phyloP scores from a whole-genome alignment of 2,329 filamentous ascomycete species.

The Coniella lustricola region DNA sequence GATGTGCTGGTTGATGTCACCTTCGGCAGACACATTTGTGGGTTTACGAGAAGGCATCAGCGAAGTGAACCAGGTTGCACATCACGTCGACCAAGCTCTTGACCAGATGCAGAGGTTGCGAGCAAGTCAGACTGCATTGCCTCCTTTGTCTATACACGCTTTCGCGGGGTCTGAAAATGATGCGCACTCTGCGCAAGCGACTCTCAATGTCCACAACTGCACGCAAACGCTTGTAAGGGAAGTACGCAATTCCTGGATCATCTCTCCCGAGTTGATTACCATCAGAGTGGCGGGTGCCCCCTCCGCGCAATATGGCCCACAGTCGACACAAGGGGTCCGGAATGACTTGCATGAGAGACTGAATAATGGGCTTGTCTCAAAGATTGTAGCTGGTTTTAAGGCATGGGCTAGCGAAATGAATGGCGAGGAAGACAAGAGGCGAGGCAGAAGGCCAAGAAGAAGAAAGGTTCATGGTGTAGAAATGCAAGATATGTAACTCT shows the following conservation, averaged over 20 bases:
- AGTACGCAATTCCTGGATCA: constrained; percentile 38
- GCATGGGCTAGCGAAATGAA: constrained; percentile 6
- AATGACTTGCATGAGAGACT: constrained; percentile 17
- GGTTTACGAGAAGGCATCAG: constrained; percentile 2
- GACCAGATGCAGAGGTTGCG: neutral
- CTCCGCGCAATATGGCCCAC: constrained; percentile 24
- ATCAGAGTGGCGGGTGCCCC: constrained; percentile 32
- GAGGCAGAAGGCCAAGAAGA: neutral
- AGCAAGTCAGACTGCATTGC: neutral
- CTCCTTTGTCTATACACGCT: neutral
- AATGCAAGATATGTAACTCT: neutral
- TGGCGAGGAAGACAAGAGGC: neutral
- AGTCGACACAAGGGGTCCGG: constrained; percentile 29
- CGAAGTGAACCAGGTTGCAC: neutral
- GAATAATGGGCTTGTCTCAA: neutral
- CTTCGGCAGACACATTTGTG: neutral
- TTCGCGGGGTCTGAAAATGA: constrained; percentile 2
- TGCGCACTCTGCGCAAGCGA: constrained; percentile 5
- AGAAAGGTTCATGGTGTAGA: neutral
- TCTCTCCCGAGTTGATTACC: constrained; percentile 26
- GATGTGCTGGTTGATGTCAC: constrained; percentile 10
- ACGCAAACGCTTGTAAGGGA: constrained; percentile 37
- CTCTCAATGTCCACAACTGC: constrained; percentile 33
- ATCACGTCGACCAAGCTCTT: constrained; percentile 1
- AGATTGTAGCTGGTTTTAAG: constrained; percentile 1